Evolutionary conservation across 305 asterid genomes (phyloP), one percentile per base, ranked within the genome.

Genomic region (Vinca major): DNA sequence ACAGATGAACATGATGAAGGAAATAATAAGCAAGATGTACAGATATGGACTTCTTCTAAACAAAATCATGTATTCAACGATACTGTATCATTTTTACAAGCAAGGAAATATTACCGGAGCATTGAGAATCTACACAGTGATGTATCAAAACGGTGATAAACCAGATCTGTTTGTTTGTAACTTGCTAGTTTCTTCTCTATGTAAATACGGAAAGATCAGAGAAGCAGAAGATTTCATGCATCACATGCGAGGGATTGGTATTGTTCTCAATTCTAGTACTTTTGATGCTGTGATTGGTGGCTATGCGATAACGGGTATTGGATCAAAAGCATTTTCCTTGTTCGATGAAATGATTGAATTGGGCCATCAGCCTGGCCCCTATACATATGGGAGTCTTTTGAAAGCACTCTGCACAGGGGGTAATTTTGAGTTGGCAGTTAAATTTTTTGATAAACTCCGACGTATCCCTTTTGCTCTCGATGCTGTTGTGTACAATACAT

Each of bases 401-500:
- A 90, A 86, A 77, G 92, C 93, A 70, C 80, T 90, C 40, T 86
- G 89, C 80, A 83, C 72, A 84, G 89, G 87, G 67, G 90, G 92
- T 20, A 65, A 82, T 71, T 44, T 85, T 7, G 68, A 76, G 56
- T 83, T 78, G 77, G 97, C 95, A 2, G 13, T 86, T 65, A 70
- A 67, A 67, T 88, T 90, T 66, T 85, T 86, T 69, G 49, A 36
- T 73, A 76, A 79, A 69, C 91, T 92, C 54, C 86, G 69, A 14
- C 71, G 74, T 5, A 77, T 64, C 66, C 84, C 83, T 68, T 71
- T 56, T 83, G 83, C 73, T 56, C 14, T 74, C 64, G 91, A 90
- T 77, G 81, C 73, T 57, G 71, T 77, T 44, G 61, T 76, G 48
- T 92, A 86, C 86, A 92, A 89, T 73, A 82, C 83, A 7, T 77